Conservation (phyloP, 2,329 filamentous ascomycete genomes). For the Penicillium sp. region DNA sequence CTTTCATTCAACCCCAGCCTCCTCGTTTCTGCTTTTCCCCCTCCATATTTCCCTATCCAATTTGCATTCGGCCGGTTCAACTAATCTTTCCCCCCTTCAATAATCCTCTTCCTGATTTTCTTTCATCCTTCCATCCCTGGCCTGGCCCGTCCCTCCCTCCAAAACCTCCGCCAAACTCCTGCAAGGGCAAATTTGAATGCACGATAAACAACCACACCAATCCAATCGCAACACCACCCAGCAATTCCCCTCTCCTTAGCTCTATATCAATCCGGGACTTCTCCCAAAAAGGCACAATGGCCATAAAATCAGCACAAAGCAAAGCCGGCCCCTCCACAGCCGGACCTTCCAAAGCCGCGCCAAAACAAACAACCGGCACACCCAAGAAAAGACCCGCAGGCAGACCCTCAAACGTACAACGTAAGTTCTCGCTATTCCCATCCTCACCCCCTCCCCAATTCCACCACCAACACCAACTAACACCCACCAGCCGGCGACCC, state of each 20-base stretch:
- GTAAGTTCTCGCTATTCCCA: slow-evolving; percentile 32
- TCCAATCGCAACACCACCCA: slow-evolving; percentile 16
- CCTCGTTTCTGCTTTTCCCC: no score
- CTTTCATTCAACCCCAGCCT: slow-evolving; percentile 10
- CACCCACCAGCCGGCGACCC: slow-evolving; percentile 69
- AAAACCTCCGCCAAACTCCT: slow-evolving; percentile 1
- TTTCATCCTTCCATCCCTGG: no score
- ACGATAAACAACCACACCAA: not conserved
- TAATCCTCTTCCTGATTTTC: no score
- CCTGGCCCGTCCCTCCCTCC: no score
- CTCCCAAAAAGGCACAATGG: no score
- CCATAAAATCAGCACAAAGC: slow-evolving; percentile 5
- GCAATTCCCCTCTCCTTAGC: no score
- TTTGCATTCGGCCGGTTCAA: no score
- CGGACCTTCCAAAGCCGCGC: no score
- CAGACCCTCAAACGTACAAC: slow-evolving; percentile 41
- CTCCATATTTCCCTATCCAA: no score
- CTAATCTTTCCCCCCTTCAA: no score
- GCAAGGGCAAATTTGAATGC: slow-evolving; percentile 17
- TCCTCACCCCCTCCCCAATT: not conserved
- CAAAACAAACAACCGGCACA: slow-evolving; percentile 28
- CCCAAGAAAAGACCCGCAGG: slow-evolving; percentile 27
- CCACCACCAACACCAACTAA: slow-evolving; percentile 12
- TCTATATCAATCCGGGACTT: no score
- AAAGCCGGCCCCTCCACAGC: slow-evolving; percentile 1